Conservation (phyloP, 2,329 filamentous ascomycete species). For the Sclerotinia minor region DNA sequence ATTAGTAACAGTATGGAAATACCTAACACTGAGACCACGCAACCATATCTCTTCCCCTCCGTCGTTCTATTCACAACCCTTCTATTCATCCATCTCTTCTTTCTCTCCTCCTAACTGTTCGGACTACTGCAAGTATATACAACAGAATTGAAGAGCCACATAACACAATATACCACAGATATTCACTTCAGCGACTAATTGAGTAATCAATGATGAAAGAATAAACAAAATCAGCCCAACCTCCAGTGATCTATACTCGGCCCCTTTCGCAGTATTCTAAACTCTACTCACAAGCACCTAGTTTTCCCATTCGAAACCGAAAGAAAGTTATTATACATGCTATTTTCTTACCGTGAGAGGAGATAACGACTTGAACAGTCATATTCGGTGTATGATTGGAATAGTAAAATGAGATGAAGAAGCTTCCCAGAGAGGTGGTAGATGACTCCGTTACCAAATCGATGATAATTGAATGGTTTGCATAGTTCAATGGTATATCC, state of each 20-base stretch:
- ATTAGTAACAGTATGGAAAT: neutral
- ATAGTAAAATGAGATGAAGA: no score
- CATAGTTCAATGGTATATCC: neutral
- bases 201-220: neutral
- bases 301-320: neutral
- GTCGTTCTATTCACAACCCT: neutral
- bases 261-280: neutral
- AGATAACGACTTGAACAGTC: neutral
- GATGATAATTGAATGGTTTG: no score
- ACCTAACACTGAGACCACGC: neutral
- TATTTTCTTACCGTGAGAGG: neutral
- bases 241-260: neutral
- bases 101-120: neutral
- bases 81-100: neutral
- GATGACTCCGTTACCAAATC: no score
- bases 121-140: neutral
- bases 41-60: neutral
- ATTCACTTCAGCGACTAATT: neutral
- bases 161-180: neutral
- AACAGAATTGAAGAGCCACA: neutral
- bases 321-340: no score
- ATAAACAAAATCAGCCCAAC: neutral
- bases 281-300: neutral
- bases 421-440: accelerated
- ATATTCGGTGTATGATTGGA: neutral